A percentile compares a stretch with the other conserved stretches of the same genome.
Conservation (phyloP, 495 filamentous ascomycete species). For the Xylaria palmicola region DNA sequence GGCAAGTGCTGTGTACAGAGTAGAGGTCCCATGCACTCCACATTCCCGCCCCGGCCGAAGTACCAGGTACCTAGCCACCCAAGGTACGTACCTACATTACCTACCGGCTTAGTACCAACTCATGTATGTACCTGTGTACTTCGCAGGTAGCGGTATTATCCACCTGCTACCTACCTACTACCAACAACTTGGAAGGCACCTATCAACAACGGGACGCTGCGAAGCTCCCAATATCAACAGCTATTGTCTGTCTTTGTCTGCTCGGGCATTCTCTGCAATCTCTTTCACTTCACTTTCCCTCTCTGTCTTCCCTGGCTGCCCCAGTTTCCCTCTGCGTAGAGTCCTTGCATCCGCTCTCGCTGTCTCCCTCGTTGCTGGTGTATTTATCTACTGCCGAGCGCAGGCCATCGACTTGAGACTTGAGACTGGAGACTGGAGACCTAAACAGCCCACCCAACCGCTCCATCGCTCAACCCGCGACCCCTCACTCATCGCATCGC, state of each 20-base stretch:
- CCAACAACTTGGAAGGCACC: too few relatives aligned
- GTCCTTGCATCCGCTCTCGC: background rate
- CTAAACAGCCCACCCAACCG: slow-evolving; percentile 5
- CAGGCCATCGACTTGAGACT: background rate
- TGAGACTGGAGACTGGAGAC: too few relatives aligned
- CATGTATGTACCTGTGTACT: too few relatives aligned
- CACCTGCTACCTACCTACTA: too few relatives aligned
- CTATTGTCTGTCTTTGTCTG: background rate
- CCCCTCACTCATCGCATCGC: slow-evolving; percentile 2
- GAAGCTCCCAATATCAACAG: background rate
- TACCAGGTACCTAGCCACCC: background rate
- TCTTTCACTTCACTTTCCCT: background rate
- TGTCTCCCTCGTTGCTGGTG: background rate
- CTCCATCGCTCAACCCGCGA: background rate
- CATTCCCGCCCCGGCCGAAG: background rate
- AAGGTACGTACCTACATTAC: background rate
- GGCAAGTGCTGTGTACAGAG: too few relatives aligned
- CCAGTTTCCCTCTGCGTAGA: too few relatives aligned
- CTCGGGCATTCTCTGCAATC: background rate
- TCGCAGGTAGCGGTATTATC: too few relatives aligned
- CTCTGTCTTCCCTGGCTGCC: background rate
- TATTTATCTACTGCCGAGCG: background rate
- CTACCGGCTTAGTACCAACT: too few relatives aligned
- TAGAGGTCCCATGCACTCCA: background rate
- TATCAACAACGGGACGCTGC: background rate